These are phyloP conservation scores for Podospora conica DNA, from an alignment of 495 filamentous ascomycete genomes.

Conservation along the genomic window DNA sequence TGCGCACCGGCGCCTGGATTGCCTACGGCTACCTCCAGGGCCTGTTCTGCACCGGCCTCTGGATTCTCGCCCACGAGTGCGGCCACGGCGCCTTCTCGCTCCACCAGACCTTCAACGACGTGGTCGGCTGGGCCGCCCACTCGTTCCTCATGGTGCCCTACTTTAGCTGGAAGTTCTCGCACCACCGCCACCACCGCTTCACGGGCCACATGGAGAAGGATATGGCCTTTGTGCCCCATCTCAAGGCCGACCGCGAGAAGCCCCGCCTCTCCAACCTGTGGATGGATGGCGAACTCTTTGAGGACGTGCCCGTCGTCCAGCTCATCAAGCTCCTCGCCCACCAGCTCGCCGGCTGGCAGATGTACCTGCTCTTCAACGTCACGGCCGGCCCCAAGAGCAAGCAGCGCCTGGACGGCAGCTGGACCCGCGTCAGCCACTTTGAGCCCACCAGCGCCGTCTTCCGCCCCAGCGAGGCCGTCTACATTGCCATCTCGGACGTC, in stretches of 20 bases:
- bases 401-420: slow-evolving; percentile 69
- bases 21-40: slow-evolving; percentile 69
- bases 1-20: slow-evolving; percentile 53
- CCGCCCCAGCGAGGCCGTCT: slow-evolving; percentile 79
- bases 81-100: slow-evolving; percentile 82
- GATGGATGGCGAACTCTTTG: slow-evolving; percentile 69
- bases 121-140: slow-evolving; percentile 75
- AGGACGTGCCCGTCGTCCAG: slow-evolving; percentile 89
- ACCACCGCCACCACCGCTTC: slow-evolving; percentile 91
- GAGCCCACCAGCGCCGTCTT: slow-evolving; percentile 81
- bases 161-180: slow-evolving; percentile 91
- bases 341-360: slow-evolving; percentile 83
- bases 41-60: slow-evolving; percentile 71
- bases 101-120: slow-evolving; percentile 73
- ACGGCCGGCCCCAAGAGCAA: slow-evolving; percentile 86
- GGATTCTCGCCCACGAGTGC: slow-evolving; percentile 84
- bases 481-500: slow-evolving; percentile 76
- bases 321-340: slow-evolving; percentile 64
- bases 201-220: slow-evolving; percentile 94
- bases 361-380: slow-evolving; percentile 81
- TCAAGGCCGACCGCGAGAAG: slow-evolving; percentile 62
- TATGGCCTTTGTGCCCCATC: slow-evolving; percentile 93
- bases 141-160: slow-evolving; percentile 78
- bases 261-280: slow-evolving; percentile 50
- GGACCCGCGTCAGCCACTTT: slow-evolving; percentile 88